Base-by-base conservation (phyloP, 139 green algal species). In the Diplosphaera chodatii region DNA sequence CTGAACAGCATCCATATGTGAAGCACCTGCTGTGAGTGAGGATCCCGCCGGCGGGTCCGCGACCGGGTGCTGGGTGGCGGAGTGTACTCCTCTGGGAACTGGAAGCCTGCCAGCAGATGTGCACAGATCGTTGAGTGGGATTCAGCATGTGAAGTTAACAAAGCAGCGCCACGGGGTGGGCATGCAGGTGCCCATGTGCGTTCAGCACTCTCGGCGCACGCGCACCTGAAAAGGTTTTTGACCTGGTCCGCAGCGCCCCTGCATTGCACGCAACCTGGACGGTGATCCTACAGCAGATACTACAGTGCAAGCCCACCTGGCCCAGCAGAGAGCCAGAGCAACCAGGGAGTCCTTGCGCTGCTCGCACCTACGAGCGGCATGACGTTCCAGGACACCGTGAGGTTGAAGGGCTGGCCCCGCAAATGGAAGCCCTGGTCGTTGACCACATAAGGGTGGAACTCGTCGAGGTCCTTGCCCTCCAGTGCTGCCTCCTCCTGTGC, bases 321-420 rank as follows among this genome's bases (percentile, higher is more conserved):
- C n/a, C n/a, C n/a, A n/a, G n/a, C n/a, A n/a, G n/a, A n/a, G n/a
- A n/a, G n/a, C n/a, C n/a, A n/a, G n/a, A n/a, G n/a, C n/a, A n/a
- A n/a, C n/a, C n/a, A n/a, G n/a, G n/a, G n/a, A n/a, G n/a, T n/a
- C n/a, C n/a, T n/a, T n/a, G n/a, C n/a, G n/a, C n/a, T n/a, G n/a
- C 10, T 48, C 37, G 37, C 37, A 74, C 90, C 90, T 13, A 96
- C 89, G n/a, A 74, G 75, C 0, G 90, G 90, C 90, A 96, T 96
- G 3, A 92, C 78, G 40, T 92, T 83, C 88, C 90, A 95, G 6
- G 82, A 77, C 16, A 96, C 77, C 3, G 86, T 93, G 0, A 96
- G 55, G 73, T 95, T 93, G 63, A 95, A 75, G 0, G 78, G 21
- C 0, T 64, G 64, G 1, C 78, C 82, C 30, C 84, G 63, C 66